Evolutionary conservation across 371 early-diverging fungal species (phyloP), one percentile per base, ranked within the genome.

Genomic region (Apophysomyces sp.): DNA sequence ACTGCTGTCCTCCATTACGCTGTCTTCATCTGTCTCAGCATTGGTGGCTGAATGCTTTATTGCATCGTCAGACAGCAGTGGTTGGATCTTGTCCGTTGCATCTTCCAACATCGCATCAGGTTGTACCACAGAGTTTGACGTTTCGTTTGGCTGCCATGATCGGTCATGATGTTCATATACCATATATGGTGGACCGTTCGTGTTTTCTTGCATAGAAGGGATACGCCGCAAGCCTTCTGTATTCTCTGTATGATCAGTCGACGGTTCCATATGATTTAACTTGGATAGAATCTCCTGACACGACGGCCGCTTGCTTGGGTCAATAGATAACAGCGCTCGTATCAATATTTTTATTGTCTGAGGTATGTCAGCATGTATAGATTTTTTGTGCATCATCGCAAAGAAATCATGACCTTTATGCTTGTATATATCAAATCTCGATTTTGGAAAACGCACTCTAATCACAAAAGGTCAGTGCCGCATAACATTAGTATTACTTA

Each of bases 251-350:
- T 34, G 34, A 39, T 39, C 58, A 31, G 52, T 36, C 1, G 60
- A 52, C n/a, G 58, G 60, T n/a, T n/a, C n/a, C 18, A 79, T 53
- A 2, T 62, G 58, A 13, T 63, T 31, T 2, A 78, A 29, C 40
- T 73, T 73, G 2, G 68, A 56, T 29, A 89, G 57, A 9, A 90
- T 83, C 26, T 89, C 88, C 36, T 77, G 72, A 49, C 89, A 83
- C 8, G 87, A 86, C 2, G 91, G 91, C 5, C 91, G 82, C 57
- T 84, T 84, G 2, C 70, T 58, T 30, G 88, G 86, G 60, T 88
- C 83, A 1, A 73, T 72, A 0, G 88, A 84, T 0, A 90, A 58
- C 13, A 89, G 57, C 49, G 75, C 62, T 12, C 84, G 84, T 41
- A 90, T 89, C 27, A 89, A 66, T 12, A 77, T 51, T 30, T 87